Percentiles rank a stretch among this genome's conserved stretches.
Conservation (phyloP, 1,284 basidiomycete genomes). For the Amylostereum chailletii region DNA sequence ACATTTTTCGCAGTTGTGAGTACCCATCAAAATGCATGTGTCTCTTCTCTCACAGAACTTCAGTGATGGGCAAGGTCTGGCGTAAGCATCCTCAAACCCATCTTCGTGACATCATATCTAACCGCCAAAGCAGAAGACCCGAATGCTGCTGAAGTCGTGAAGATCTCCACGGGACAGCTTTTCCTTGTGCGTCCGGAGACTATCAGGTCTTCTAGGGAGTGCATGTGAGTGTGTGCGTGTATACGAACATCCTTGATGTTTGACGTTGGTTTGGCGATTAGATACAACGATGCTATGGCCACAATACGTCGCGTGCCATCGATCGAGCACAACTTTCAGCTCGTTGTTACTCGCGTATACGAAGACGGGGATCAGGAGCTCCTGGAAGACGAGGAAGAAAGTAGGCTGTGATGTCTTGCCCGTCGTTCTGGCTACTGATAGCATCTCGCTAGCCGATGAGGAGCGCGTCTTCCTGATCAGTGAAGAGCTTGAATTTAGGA, state of each 20-base stretch:
- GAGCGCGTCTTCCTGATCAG: constrained; percentile 90
- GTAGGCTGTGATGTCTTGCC: constrained; percentile 37
- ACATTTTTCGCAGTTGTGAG: constrained; percentile 78
- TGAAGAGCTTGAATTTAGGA: constrained; percentile 79
- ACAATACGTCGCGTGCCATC: constrained; percentile 84
- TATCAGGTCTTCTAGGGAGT: constrained; percentile 88
- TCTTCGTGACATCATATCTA: neutral
- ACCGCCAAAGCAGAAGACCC: constrained; percentile 50
- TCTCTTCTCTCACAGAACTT: constrained; percentile 7
- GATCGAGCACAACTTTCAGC: constrained; percentile 85
- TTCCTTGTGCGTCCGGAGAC: constrained; percentile 88
- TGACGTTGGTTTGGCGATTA: constrained; percentile 21
- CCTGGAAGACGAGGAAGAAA: constrained; percentile 92
- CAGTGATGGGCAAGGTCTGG: constrained; percentile 93
- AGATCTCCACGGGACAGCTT: constrained; percentile 88
- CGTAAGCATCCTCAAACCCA: constrained; percentile 45
- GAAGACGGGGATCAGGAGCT: constrained; percentile 94
- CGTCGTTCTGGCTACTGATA: neutral
- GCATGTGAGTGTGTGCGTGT: constrained; percentile 68
- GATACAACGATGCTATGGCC: constrained; percentile 93
- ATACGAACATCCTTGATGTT: no score
- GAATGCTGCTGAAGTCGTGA: constrained; percentile 88
- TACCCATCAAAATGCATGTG: constrained; percentile 15
- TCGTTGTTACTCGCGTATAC: constrained; percentile 93
- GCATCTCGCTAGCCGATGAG: constrained; percentile 59